Evolutionary conservation across 192 early-diverging fungal genomes (phyloP).

Genomic region (Kappamyces sp.): DNA sequence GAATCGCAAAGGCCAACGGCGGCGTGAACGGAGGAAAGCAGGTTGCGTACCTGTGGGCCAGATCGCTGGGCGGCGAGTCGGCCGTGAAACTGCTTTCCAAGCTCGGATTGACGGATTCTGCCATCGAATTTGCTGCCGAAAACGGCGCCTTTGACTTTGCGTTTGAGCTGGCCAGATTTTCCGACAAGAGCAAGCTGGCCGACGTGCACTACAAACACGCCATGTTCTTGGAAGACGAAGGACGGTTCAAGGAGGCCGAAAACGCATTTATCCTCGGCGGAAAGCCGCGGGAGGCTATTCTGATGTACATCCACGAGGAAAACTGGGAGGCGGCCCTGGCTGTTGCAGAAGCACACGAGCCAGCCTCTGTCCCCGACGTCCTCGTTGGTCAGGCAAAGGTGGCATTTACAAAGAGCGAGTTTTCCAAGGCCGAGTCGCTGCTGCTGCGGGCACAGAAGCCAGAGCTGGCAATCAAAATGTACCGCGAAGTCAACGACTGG

Average conservation of each 20-base stretch:
- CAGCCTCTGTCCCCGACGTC: slow-evolving; percentile 46
- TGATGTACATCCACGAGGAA: slow-evolving; percentile 67
- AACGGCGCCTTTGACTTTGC: slow-evolving; percentile 65
- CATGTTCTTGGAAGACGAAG: slow-evolving; percentile 54
- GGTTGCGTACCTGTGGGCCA: slow-evolving; percentile 62
- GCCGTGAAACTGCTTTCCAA: slow-evolving; percentile 60
- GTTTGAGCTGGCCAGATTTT: slow-evolving; percentile 55
- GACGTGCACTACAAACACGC: slow-evolving; percentile 66
- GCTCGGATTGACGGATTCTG: slow-evolving; percentile 53
- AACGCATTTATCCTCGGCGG: slow-evolving; percentile 56
- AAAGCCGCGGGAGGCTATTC: slow-evolving; percentile 62
- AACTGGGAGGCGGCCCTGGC: slow-evolving; percentile 55
- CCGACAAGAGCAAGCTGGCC: slow-evolving; percentile 54
- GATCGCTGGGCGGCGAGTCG: slow-evolving; percentile 57
- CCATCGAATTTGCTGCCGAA: slow-evolving; percentile 62
- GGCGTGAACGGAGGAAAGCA: slow-evolving; percentile 54
- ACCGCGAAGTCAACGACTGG: slow-evolving; percentile 56
- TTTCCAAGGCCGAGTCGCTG: slow-evolving; percentile 45
- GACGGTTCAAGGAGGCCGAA: slow-evolving; percentile 59
- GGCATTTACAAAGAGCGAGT: slow-evolving; percentile 52
- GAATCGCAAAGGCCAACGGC: slow-evolving; percentile 55
- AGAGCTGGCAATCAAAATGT: slow-evolving; percentile 54
- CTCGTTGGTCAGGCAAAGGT: slow-evolving; percentile 58
- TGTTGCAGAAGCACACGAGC: slow-evolving; percentile 57
- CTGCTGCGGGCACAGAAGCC: slow-evolving; percentile 56